phyloP scores from a whole-genome alignment of 148 eudicot species.

The Arbutus unedo region DNA sequence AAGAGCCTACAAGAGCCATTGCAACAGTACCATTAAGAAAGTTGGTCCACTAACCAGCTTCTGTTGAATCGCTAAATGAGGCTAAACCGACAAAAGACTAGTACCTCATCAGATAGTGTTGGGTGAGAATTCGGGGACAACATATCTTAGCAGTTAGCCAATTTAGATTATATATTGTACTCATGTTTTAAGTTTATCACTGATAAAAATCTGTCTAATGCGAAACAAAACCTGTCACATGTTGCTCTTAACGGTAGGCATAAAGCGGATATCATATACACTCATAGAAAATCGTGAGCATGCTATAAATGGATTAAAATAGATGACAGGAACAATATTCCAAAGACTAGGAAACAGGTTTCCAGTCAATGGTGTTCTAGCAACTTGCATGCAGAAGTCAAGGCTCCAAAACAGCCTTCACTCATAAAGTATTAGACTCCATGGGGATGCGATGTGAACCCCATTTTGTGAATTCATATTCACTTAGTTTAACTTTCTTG shows the following conservation, averaged over 20 bases:
- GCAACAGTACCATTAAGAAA: background rate
- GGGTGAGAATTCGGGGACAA: slow-evolving; percentile 2
- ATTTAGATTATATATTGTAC: background rate
- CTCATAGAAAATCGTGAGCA: background rate
- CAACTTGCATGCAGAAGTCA: background rate
- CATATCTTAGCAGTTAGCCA: background rate
- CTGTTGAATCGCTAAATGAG: background rate
- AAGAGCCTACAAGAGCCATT: slow-evolving; percentile 1
- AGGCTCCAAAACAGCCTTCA: background rate
- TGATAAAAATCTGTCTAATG: background rate
- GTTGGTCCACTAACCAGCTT: background rate
- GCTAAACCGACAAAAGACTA: background rate
- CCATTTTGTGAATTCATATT: background rate
- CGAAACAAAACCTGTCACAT: background rate
- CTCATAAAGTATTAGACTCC: background rate
- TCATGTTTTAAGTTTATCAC: background rate
- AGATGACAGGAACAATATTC: background rate
- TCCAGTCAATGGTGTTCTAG: background rate
- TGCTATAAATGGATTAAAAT: background rate
- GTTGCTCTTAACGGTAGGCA: background rate
- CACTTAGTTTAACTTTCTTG: background rate
- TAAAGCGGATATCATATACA: background rate
- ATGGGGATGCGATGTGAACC: background rate
- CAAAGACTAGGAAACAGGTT: background rate
- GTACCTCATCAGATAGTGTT: background rate